Conservation (phyloP, 345 rosid genomes). For the Aurinia saxatilis region DNA sequence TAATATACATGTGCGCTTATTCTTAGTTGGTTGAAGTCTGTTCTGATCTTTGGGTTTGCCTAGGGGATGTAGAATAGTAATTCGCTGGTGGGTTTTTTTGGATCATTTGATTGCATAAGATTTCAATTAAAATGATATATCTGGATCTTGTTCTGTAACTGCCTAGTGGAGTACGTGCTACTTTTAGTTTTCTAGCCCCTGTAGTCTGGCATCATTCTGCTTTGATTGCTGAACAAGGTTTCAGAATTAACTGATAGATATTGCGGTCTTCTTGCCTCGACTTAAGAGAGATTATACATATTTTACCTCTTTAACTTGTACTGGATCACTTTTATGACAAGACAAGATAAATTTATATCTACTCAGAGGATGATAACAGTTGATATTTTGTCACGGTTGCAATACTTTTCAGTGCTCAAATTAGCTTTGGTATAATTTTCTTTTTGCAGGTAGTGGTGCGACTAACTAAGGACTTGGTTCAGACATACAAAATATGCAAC, state of each 20-base stretch:
- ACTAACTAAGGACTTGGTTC: slow-evolving; percentile 80
- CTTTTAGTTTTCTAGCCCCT: background rate
- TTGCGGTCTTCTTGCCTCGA: background rate
- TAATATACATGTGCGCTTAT: background rate
- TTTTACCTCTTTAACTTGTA: background rate
- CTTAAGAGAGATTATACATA: background rate
- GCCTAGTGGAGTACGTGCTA: background rate
- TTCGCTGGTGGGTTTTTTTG: background rate
- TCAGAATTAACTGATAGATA: background rate
- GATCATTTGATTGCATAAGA: background rate
- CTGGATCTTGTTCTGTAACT: background rate
- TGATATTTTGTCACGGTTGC: background rate
- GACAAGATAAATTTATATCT: background rate
- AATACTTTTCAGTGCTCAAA: slow-evolving; percentile 5
- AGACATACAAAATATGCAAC: slow-evolving; percentile 84
- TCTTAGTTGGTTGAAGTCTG: slow-evolving; percentile 3
- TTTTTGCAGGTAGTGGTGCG: slow-evolving; percentile 75
- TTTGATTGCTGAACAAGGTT: background rate
- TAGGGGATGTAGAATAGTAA: background rate
- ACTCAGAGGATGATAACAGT: background rate
- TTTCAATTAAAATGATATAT: background rate
- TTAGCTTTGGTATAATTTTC: background rate
- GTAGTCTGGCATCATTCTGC: background rate
- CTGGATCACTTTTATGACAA: background rate
- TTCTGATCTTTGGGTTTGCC: background rate